Base-by-base conservation (phyloP, 305 asterid genomes). In the Salvia sclarea region DNA sequence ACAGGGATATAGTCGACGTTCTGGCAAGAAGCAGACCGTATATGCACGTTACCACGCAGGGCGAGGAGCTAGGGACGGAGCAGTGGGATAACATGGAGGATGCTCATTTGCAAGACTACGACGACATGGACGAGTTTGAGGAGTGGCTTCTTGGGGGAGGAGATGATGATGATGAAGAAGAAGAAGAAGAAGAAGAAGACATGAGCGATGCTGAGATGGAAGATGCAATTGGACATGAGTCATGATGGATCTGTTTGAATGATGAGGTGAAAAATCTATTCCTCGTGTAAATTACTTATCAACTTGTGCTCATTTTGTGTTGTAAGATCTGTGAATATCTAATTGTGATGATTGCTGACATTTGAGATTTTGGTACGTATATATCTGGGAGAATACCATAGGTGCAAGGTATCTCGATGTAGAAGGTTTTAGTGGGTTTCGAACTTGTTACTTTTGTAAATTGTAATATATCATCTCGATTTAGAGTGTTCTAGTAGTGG, bases 91-190 rank as follows among this genome's bases (percentile, higher is more conserved):
- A 78, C 69, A 44, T 79, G 67, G 88, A 81, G 22, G 84, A 82
- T 65, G 56, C 74, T 8, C 83, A 82, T 75, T 66, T 77, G 67
- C 94, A 83, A 11, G 97, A 87, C 10, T 75, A 75, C n/a, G 94
- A 93, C 54, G 92, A 90, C 69, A 80, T 84, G 30, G 97, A 86
- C 80, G 96, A 88, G 68, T 71, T 92, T 44, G 98, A 89, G 64
- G 87, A 86, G 76, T 89, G 96, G 98, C 87, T 92, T 72, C 64
- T 85, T 33, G 96, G 82, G 12, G 96, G 80, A 66, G 95, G 0
- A 21, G 57, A 4, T 3, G 54, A 48, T 7, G 54, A 48, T 7
- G 50, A n/a, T 6, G 55, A 83, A 21, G 62, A 73, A 64, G 95
- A 0, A 21, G 57, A 2, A 12, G 57, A 22, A 22, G 58, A 22